phyloP scores from a whole-genome alignment of 768 basidiomycete species.

The Mrakia gelida region DNA sequence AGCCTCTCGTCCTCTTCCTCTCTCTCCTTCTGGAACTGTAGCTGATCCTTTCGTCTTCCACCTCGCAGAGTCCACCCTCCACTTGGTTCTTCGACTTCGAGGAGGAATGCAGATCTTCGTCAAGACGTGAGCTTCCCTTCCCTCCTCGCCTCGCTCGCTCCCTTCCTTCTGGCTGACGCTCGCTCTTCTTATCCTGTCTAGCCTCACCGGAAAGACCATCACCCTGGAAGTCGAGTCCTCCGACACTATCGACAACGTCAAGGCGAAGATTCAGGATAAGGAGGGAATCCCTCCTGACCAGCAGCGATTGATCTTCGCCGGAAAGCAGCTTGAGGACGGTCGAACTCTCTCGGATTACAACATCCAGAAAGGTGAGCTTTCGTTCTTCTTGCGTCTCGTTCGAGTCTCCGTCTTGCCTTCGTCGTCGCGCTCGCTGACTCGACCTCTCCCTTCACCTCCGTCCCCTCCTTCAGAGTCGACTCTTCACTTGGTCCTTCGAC shows the following conservation, averaged over 20 bases:
- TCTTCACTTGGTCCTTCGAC: conserved; percentile 61
- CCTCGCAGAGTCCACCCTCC: conserved; percentile 45
- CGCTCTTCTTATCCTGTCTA: background rate
- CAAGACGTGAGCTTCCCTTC: conserved; percentile 21
- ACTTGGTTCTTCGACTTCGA: conserved; percentile 69
- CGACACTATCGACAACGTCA: conserved; percentile 52
- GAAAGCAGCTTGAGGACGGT: conserved; percentile 90
- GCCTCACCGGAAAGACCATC: conserved; percentile 45
- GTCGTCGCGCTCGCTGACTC: background rate
- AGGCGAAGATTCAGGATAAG: conserved; percentile 48
- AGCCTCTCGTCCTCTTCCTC: conserved; percentile 47
- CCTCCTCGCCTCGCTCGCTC: background rate
- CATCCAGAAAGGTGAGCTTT: conserved; percentile 75
- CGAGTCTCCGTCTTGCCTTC: background rate
- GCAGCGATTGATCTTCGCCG: conserved; percentile 86
- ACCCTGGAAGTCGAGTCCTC: conserved; percentile 49
- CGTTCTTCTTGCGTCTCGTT: conserved; percentile 43
- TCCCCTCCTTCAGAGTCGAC: conserved; percentile 39
- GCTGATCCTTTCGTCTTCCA: background rate
- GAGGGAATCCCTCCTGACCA: conserved; percentile 77
- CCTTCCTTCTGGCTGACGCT: background rate
- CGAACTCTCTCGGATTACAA: conserved; percentile 86
- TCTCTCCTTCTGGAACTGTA: background rate
- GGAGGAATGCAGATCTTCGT: conserved; percentile 68
- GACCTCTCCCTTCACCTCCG: no score